These are phyloP conservation scores for Starmerella apicola DNA, from an alignment of 805 yeast genomes.

Conservation along the genomic window DNA sequence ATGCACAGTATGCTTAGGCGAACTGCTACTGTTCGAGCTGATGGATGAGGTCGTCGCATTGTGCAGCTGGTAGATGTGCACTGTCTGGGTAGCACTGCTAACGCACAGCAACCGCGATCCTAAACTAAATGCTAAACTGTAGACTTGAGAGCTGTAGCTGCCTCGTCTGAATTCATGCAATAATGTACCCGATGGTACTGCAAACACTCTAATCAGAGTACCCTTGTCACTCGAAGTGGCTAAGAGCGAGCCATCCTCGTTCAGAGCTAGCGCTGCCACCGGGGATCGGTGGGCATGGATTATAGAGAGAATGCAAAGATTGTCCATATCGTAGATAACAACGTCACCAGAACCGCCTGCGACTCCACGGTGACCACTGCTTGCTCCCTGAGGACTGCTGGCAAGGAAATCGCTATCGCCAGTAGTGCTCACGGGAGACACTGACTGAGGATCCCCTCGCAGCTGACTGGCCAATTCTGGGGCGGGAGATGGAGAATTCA, in stretches of 20 bases:
- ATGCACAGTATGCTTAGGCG: not conserved
- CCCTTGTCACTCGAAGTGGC: constrained; percentile 90
- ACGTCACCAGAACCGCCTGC: constrained; percentile 42
- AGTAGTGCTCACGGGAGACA: no score
- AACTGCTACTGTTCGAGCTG: not conserved
- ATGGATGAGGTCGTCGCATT: not conserved
- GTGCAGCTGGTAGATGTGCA: constrained; percentile 54
- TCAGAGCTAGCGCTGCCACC: constrained; percentile 53
- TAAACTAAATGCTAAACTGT: constrained; percentile 60
- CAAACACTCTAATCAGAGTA: constrained; percentile 73
- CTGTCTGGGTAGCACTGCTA: constrained; percentile 79
- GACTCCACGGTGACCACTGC: constrained; percentile 3
- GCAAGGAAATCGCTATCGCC: not conserved
- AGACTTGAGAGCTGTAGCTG: constrained; percentile 69
- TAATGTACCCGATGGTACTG: constrained; percentile 42
- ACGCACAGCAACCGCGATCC: constrained; percentile 67
- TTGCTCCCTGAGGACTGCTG: not conserved
- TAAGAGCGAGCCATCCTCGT: constrained; percentile 61
- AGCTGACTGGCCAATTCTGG: no score
- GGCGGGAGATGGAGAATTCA: not conserved
- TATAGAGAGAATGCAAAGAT: constrained; percentile 63
- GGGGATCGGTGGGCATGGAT: constrained; percentile 79
- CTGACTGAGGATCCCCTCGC: no score
- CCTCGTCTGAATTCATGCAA: constrained; percentile 73
- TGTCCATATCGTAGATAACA: constrained; percentile 63